Base-by-base conservation (phyloP, 306 rosid species). In the Leucaena leucocephala region DNA sequence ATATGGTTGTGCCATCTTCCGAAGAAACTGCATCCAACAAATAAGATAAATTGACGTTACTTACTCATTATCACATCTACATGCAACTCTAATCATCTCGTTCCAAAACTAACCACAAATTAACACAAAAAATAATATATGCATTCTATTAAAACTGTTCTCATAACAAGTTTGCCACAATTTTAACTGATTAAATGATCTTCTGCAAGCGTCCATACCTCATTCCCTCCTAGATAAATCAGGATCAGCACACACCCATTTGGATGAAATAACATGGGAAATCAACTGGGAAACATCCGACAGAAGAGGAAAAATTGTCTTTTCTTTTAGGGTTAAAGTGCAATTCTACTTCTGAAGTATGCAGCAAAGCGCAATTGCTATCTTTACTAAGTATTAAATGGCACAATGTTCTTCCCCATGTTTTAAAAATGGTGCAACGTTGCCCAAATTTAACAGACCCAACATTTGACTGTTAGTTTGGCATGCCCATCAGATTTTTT, bases 1-100 rank as follows among this genome's bases (percentile, higher is more conserved):
- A 80, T 94, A 91, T 35, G 97, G 97, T 62, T 92, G 97, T 27
- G 98, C 97, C 97, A 94, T 94, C 83, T 92, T 94, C 88, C 93
- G 87, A 33, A 94, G 97, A 75, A 92, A 92, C 97, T 94, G 97
- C 84, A 76, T 40, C 57, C 71, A 82, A 82, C 34, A 76, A 55
- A 73, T 58, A 57, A 77, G 36, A 74, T 61, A 13, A 46, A 50
- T 36, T 17, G 58, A 54, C 49, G 12, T 13, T 62, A 72, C 39
- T 33, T 59, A 81, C 52, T 64, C 81, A 72, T 22, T 68, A 77
- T 62, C 52, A 36, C 15, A 42, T 40, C 62, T 58, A 67, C 66
- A 49, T 44, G 78, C 80, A 48, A 67, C 43, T n/a, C 42, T 34
- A 40, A 35, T 52, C 79, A 66, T 70, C 68, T 78, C 33, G 76